Base-by-base conservation (phyloP, 2,329 filamentous ascomycete species). In the Paradendryphiella salina region DNA sequence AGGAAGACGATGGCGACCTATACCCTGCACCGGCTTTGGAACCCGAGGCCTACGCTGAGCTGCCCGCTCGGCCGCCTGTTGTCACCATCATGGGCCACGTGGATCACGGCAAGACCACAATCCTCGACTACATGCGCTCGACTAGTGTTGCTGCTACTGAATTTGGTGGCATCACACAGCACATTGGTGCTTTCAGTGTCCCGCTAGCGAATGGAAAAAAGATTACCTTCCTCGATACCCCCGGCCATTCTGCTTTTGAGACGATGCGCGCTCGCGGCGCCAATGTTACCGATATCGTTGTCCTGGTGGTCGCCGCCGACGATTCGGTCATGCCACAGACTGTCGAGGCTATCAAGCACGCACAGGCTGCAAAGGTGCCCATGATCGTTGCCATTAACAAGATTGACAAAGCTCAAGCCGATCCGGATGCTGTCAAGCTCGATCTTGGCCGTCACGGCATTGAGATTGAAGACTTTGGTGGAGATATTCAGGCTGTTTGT, bases 71-170 rank as follows among this genome's bases (percentile, higher is more conserved):
- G 13, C 93, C 94, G 6, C 95, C 94, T 0, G 90, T 99, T 29
- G 92, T 99, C 32, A 97, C 95, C 0, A 99, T 99, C 67, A 99
- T 99, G 95, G 94, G 94, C 2, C 94, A 99, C 60, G 94, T 99
- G 63, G 95, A 99, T 70, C 94, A 99, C 72, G 94, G 94, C 46
- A 99, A 99, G 77, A 99, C 94, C 0, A 99, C 95, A 0, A 85
- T 99, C 34, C 80, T 99, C 8, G 94, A 99, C 70, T 97, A 87
- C 76, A 79, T 99, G 36, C 88, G 94, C 31, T 95, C 96, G 64
- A 94, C 92, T 1, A 96, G 91, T 5, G 85, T 99, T 35, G 95
- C 87, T 34, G 90, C 90, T 5, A 85, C 88, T 46, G 94, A 99
- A 71, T 92, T 96, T 69, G 94, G 94, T 56, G 94, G 94, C 29